Conservation (phyloP, 2,329 filamentous ascomycete genomes). For the Neofusicoccum umdonicola region DNA sequence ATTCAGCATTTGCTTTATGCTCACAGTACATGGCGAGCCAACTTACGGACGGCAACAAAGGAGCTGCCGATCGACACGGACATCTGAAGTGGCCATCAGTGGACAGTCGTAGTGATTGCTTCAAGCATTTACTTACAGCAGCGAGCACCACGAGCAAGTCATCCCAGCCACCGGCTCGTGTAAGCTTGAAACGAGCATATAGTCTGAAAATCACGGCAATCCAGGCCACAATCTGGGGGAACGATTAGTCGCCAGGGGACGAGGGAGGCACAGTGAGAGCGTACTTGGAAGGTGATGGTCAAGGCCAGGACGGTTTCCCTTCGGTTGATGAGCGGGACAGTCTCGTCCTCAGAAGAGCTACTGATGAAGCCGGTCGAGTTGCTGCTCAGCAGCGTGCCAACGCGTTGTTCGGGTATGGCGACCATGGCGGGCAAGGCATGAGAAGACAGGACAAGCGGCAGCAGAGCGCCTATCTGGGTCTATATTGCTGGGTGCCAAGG, state of each 20-base stretch:
- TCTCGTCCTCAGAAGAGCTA: neutral
- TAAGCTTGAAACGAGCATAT: conserved; percentile 27
- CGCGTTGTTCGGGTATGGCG: neutral
- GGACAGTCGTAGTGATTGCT: neutral
- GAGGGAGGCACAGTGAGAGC: neutral
- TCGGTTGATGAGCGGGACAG: neutral
- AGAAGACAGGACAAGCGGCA: neutral
- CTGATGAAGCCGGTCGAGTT: neutral
- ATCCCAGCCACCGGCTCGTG: conserved; percentile 35
- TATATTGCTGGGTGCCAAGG: neutral
- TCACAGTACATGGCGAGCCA: no score
- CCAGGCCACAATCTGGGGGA: conserved; percentile 26
- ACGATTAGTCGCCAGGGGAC: neutral
- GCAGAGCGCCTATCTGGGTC: neutral
- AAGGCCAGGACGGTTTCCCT: conserved; percentile 8
- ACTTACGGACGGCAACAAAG: conserved; percentile 34
- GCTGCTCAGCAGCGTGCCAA: neutral
- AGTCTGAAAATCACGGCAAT: conserved; percentile 31
- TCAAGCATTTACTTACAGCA: conserved; percentile 17
- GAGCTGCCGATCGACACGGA: conserved; percentile 27
- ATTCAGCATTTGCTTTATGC: neutral
- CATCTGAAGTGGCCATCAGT: conserved; percentile 20
- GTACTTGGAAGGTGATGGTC: conserved; percentile 3
- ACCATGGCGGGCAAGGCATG: neutral
- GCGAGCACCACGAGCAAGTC: conserved; percentile 34